phyloP scores from a whole-genome alignment of 1,139 yeast species.

The Geotrichum macrosporum region DNA sequence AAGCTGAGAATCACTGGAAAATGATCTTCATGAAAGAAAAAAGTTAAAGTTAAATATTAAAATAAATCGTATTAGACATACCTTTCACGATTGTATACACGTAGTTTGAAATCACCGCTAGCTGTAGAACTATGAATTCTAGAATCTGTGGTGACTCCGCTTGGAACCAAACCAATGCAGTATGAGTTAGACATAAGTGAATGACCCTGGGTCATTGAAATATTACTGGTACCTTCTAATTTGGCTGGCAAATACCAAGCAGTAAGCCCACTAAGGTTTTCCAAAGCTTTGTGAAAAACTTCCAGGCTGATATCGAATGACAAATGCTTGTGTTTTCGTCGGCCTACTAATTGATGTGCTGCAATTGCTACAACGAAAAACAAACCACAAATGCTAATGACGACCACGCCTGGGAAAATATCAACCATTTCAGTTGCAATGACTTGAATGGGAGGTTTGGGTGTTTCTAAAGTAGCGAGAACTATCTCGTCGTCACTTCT shows the following conservation, averaged over 20 bases:
- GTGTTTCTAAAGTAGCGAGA: slow-evolving; percentile 2
- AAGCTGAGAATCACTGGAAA: too few species aligned
- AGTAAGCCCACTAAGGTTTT: slow-evolving; percentile 2
- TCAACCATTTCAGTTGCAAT: slow-evolving; percentile 2
- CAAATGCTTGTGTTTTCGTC: neutral
- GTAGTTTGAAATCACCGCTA: too few species aligned
- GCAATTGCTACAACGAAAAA: neutral
- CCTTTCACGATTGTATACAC: too few species aligned
- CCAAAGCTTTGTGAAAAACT: slow-evolving; percentile 6
- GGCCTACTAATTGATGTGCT: neutral
- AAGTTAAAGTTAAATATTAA: too few species aligned
- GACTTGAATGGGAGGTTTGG: neutral
- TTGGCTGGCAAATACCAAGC: slow-evolving; percentile 8
- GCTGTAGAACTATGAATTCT: too few species aligned
- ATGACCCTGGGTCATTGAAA: neutral
- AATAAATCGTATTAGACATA: too few species aligned
- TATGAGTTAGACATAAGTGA: slow-evolving; percentile 1
- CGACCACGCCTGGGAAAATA: slow-evolving; percentile 9
- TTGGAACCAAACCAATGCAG: neutral
- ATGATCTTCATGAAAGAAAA: too few species aligned
- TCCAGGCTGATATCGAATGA: slow-evolving; percentile 8
- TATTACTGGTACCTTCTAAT: neutral
- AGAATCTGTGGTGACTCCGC: neutral
- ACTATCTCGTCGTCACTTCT: slow-evolving; percentile 6
- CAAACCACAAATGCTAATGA: neutral